A percentile compares a stretch with the other conserved stretches of the same genome.
Evolutionary conservation across 805 yeast species (phyloP).

Genomic region (Barnettozyma pratensis): DNA sequence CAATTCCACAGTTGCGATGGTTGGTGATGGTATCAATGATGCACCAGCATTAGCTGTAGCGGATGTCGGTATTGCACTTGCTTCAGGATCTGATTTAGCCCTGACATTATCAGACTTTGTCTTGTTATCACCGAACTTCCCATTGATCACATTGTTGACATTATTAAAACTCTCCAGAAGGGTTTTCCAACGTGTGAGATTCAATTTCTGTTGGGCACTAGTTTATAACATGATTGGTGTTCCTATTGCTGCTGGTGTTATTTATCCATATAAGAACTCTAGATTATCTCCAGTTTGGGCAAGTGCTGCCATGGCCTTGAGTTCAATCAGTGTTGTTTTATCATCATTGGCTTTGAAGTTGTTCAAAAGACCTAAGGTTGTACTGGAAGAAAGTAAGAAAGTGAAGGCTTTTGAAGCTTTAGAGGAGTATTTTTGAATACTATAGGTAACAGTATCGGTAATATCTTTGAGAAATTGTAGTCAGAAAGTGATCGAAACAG

Average conservation of each 20-base stretch:
- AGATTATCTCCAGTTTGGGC: conserved; percentile 61
- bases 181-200: conserved; percentile 48
- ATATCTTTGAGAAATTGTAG: not conserved
- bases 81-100: conserved; percentile 74
- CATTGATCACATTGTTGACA: conserved; percentile 47
- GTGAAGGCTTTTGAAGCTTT: conserved; percentile 10
- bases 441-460: no score
- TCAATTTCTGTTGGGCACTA: conserved; percentile 58
- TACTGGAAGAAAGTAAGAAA: conserved; percentile 8
- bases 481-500: not conserved
- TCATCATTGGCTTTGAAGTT: conserved; percentile 49
- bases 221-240: conserved; percentile 52
- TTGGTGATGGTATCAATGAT: conserved; percentile 82
- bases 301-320: conserved; percentile 60
- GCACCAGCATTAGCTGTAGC: conserved; percentile 76
- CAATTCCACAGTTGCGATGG: conserved; percentile 50
- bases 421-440: conserved; percentile 4
- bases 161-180: conserved; percentile 46
- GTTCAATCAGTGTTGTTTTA: conserved; percentile 52
- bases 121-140: conserved; percentile 47
- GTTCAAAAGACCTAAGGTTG: conserved; percentile 34
- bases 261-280: conserved; percentile 50
- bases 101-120: conserved; percentile 72
- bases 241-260: conserved; percentile 65
- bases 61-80: conserved; percentile 73